Evolutionary conservation across 2,329 filamentous ascomycete genomes (phyloP), one percentile per base, ranked within the genome.

Genomic region (Diaporthe helianthi): DNA sequence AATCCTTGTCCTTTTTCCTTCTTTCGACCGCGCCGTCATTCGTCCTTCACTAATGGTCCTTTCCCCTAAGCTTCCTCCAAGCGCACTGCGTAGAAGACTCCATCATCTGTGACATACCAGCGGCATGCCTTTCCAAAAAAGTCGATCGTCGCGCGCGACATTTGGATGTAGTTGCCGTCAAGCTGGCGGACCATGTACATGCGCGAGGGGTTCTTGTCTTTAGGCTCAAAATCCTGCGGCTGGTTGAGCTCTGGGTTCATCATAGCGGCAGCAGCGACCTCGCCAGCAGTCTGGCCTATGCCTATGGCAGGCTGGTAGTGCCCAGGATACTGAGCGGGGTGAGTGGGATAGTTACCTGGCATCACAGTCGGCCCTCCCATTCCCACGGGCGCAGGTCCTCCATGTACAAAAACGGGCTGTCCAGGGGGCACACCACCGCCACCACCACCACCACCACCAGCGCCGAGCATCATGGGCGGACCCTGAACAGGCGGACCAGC

Each of bases 181-280:
- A 86, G 78, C 79, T 90, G 87, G 69, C 87, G 85, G 74, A 86
- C 83, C 80, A 84, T 87, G 79, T 90, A 91, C 80, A 87, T 85
- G 71, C 87, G 86, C 53, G 82, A 83, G 47, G 85, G 84, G 77
- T 89, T 85, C 72, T 88, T 84, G 74, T 90, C 88, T 24, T 83
- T 82, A 2, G 89, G 89, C 78, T 89, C 87, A 76, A 90, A 88
- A 73, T 89, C 87, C 80, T 90, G 87, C 19, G 86, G 83, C 76
- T 87, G 84, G 72, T 85, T 83, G 73, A 85, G 79, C 73, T 82
- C 81, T 76, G 85, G 83, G 72, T 85, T 82, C 73, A 85, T 79
- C 53, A 82, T 76, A 75, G 85, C 83, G 69, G 84, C 81, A 24
- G 83, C 76, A 41, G 80, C 78, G 53, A 84, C 76, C 76, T 89